Evolutionary conservation across 2,329 filamentous ascomycete genomes (phyloP).

Genomic region (Ceratocystis huliohia): DNA sequence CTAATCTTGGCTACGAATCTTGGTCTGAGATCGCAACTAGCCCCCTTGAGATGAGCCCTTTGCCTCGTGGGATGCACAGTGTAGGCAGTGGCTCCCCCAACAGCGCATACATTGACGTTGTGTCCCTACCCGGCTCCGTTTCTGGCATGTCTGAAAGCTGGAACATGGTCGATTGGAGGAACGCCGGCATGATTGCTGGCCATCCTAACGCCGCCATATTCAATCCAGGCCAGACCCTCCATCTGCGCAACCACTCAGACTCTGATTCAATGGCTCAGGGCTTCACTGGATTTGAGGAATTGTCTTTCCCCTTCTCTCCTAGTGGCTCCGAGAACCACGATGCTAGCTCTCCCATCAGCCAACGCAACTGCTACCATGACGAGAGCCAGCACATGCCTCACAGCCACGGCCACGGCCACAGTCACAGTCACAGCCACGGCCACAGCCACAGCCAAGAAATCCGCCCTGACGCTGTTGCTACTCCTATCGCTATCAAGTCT

Average conservation of each 20-base stretch:
- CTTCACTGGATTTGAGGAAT: conserved; percentile 69
- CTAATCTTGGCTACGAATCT: conserved; percentile 49
- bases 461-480: conserved; percentile 48
- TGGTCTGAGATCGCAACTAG: conserved; percentile 65
- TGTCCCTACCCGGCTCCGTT: conserved; percentile 68
- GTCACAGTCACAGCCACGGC: conserved; percentile 46
- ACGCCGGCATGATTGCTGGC: conserved; percentile 15
- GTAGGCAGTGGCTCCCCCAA: conserved; percentile 37
- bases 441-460: conserved; percentile 41
- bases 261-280: conserved; percentile 48
- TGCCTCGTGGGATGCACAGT: conserved; percentile 30
- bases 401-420: conserved; percentile 49
- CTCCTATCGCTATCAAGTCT: conserved; percentile 57
- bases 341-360: conserved; percentile 33
- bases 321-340: conserved; percentile 46
- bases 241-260: conserved; percentile 70
- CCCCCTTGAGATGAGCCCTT: conserved; percentile 40
- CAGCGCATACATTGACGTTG: conserved; percentile 61
- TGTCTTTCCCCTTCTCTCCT: conserved; percentile 70
- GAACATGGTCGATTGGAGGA: conserved; percentile 60
- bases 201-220: conserved; percentile 57
- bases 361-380: conserved; percentile 47
- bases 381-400: conserved; percentile 31
- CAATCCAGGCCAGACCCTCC: conserved; percentile 81
- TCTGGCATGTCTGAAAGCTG: conserved; percentile 49